Percentiles rank a stretch among this genome's conserved stretches.
Evolutionary conservation across 306 rosid genomes (phyloP).

Genomic region (Dalbergia oliveri): DNA sequence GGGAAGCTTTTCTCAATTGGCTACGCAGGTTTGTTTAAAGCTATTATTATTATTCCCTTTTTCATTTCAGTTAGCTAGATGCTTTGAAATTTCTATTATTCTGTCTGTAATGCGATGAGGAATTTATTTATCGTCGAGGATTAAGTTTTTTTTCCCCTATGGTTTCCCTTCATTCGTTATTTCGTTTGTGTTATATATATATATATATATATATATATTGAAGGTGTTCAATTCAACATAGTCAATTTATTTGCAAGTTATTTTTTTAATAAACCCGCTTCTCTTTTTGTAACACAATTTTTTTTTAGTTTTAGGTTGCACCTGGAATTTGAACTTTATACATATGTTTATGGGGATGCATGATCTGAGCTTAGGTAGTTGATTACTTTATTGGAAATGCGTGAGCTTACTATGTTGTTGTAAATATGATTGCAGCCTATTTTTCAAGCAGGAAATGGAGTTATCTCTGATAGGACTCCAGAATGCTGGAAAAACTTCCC

Average conservation of each 20-base stretch:
- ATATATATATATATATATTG: neutral
- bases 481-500: constrained; percentile 96
- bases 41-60: neutral
- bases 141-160: neutral
- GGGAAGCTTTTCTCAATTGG: constrained; percentile 93
- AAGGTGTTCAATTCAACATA: constrained; percentile 25
- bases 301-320: constrained; percentile 12
- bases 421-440: constrained; percentile 76
- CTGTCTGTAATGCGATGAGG: neutral
- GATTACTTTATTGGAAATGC: constrained; percentile 38
- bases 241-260: neutral
- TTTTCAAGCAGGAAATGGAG: constrained; percentile 98
- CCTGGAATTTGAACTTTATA: constrained; percentile 22
- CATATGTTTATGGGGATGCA: neutral
- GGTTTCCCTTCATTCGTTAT: constrained; percentile 3
- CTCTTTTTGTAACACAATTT: neutral
- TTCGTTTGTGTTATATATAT: neutral
- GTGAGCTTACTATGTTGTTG: constrained; percentile 38
- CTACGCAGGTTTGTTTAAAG: constrained; percentile 63
- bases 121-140: constrained; percentile 12
- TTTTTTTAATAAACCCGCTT: neutral
- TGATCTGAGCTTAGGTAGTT: constrained; percentile 27
- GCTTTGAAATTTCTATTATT: neutral
- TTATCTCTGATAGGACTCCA: constrained; percentile 91
- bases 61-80: constrained; percentile 8